Base-by-base conservation (phyloP, 805 yeast genomes). In the Candida khao-thaluensis region DNA sequence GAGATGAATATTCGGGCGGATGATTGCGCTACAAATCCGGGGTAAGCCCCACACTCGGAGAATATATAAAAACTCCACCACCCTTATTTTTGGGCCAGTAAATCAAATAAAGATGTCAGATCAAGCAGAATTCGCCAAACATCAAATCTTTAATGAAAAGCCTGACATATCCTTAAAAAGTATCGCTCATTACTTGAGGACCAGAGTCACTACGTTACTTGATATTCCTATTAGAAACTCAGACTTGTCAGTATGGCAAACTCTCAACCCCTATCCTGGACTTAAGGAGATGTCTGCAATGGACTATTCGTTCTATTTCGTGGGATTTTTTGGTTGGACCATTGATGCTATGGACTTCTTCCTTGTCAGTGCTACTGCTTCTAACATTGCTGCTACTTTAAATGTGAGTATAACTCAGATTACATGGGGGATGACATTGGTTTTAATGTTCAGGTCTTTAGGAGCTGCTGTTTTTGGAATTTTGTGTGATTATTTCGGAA, bases 281-380 rank as follows among this genome's bases (percentile, higher is more conserved):
- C 53, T 74, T 20, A 54, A 51, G 10, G 58, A 61, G 35, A 54
- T 74, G 45, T 56, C 59, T 6, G 44, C 54, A 6, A 57, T 53
- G 17, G 67, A 74, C 41, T 82, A 88, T 85, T 68, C 71, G 43
- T 75, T 74, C 43, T 80, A 82, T 51, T 50, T 69, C 17, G 66
- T 79, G 52, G 87, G 85, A 2, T 76, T 78, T 49, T 55, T 63
- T 23, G 84, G 80, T 23, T 83, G 90, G 89, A 70, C 83, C 2
- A 70, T 81, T 72, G 90, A 82, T 50, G 81, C 87, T 2, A 74
- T 82, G 57, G 89, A 82, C 51, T 83, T 79, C 60, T 83, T 83
- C 53, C 63, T 77, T 20, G 81, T 79, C 7, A 72, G 83, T 9
- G 67, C 81, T 34, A 73, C 78, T 38, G 81, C 75, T 3, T 42